These are phyloP conservation scores for Fusarium camptoceras DNA, from an alignment of 2,329 filamentous ascomycete species.

Conservation along the genomic window DNA sequence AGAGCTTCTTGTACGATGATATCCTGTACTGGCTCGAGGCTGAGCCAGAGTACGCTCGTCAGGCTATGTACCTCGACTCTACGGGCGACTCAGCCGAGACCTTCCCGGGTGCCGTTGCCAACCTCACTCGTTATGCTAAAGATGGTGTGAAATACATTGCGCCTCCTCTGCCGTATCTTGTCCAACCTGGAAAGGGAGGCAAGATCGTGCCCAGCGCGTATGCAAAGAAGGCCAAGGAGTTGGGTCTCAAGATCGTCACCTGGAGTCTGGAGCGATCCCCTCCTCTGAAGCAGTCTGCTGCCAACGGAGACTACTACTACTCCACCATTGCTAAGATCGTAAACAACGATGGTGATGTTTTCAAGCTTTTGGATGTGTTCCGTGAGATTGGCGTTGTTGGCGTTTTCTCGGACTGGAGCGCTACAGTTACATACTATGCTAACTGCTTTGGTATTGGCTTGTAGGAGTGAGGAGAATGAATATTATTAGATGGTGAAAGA, in stretches of 20 bases:
- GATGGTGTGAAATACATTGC: conserved; percentile 72
- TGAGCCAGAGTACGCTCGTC: conserved; percentile 69
- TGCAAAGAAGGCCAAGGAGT: conserved; percentile 68
- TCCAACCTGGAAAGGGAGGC: conserved; percentile 60
- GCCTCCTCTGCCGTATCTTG: conserved; percentile 72
- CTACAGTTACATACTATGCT: conserved; percentile 76
- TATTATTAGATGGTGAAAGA: neutral
- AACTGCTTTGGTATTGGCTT: conserved; percentile 69
- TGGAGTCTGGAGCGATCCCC: conserved; percentile 77
- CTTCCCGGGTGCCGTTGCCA: conserved; percentile 65
- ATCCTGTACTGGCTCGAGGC: conserved; percentile 74
- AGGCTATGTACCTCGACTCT: conserved; percentile 74
- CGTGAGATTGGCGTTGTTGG: conserved; percentile 69
- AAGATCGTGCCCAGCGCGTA: conserved; percentile 73
- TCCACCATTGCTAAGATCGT: conserved; percentile 65
- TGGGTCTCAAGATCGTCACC: conserved; percentile 73
- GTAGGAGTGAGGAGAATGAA: neutral
- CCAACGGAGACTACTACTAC: conserved; percentile 66
- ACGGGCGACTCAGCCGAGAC: conserved; percentile 65
- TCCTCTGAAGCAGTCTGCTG: conserved; percentile 63
- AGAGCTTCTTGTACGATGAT: conserved; percentile 74
- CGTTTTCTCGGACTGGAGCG: conserved; percentile 77
- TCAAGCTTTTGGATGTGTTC: conserved; percentile 73
- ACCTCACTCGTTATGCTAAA: conserved; percentile 65
- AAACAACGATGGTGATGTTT: conserved; percentile 74